These are phyloP conservation scores for Backusella psychrophila DNA, from an alignment of 192 early-diverging fungal species.

Conservation along the genomic window DNA sequence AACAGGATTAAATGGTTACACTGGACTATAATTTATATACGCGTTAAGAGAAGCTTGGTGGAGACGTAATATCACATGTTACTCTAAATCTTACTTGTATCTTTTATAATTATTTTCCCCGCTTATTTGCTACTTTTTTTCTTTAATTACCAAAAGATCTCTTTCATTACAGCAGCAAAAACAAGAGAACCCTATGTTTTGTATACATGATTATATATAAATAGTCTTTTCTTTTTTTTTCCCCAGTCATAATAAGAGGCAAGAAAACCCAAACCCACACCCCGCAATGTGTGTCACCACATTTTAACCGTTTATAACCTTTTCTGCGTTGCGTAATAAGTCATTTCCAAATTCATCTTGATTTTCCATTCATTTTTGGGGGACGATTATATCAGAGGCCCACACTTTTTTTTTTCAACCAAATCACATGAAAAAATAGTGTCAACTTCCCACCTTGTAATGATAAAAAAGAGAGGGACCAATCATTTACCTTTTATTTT, in stretches of 20 bases:
- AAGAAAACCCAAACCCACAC: background rate
- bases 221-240: too few relatives aligned
- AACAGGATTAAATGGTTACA: background rate
- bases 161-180: too few relatives aligned
- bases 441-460: background rate
- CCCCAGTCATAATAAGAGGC: too few relatives aligned
- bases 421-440: conserved; percentile 3
- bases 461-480: background rate
- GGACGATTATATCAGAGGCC: background rate
- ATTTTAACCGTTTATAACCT: conserved; percentile 1
- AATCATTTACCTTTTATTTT: background rate
- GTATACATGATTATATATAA: too few relatives aligned
- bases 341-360: background rate
- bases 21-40: background rate
- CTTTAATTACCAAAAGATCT: too few relatives aligned
- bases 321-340: background rate
- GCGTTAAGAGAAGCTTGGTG: background rate
- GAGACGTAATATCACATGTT: background rate
- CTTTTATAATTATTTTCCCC: background rate
- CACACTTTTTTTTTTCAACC: background rate
- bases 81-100: background rate
- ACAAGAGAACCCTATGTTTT: too few relatives aligned
- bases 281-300: background rate
- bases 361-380: background rate
- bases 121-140: background rate